Percentiles rank a stretch among this genome's conserved stretches.
phyloP scores from a whole-genome alignment of 768 basidiomycete species.

The Tricholoma sp. region DNA sequence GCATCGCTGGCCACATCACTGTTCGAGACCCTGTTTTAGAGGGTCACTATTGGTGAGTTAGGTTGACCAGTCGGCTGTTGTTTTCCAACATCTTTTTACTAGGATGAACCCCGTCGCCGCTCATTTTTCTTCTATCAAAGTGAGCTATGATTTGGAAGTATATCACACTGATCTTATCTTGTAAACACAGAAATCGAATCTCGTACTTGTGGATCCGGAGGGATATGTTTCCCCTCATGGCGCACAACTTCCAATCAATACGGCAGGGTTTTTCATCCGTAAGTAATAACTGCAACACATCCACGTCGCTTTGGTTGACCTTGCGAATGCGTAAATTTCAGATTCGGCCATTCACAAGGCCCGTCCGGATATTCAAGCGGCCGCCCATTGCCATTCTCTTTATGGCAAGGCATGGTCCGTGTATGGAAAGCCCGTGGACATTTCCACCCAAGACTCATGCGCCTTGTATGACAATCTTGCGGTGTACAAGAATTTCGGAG shows the following conservation, averaged over 20 bases:
- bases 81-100: background rate
- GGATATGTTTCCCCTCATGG: conserved; percentile 22
- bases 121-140: conserved; percentile 24
- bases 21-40: conserved; percentile 31
- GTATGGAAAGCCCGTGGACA: conserved; percentile 37
- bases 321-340: background rate
- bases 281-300: background rate
- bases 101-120: conserved; percentile 26
- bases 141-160: background rate
- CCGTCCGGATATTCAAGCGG: conserved; percentile 43
- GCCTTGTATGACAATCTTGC: conserved; percentile 39
- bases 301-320: background rate
- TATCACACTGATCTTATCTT: background rate
- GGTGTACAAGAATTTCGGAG: conserved; percentile 42
- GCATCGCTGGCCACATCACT: conserved; percentile 47
- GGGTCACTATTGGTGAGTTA: conserved; percentile 21
- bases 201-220: conserved; percentile 22
- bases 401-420: conserved; percentile 46
- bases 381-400: conserved; percentile 44
- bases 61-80: too few species aligned
- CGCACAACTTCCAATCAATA: conserved; percentile 25
- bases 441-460: conserved; percentile 40
- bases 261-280: conserved; percentile 24
- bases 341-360: conserved; percentile 40
- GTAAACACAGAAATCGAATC: conserved; percentile 18